Base-by-base conservation (phyloP, 139 green algal genomes). In the Penium margaritaceum region DNA sequence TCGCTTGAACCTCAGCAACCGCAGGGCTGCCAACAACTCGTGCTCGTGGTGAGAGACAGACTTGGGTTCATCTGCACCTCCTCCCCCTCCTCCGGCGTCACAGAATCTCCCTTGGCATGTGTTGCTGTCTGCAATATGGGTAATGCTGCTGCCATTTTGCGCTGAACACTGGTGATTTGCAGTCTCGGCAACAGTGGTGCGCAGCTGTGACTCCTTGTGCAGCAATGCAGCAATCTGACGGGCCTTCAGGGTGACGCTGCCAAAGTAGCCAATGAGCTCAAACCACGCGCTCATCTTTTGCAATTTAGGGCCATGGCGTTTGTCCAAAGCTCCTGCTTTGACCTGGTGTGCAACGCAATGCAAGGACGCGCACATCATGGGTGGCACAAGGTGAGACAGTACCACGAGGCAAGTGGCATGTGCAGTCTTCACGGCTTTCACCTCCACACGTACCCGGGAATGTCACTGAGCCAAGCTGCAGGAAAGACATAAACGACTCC, bases 251-350 rank as follows among this genome's bases (percentile, higher is more conserved):
- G 75, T 76, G 30, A 94, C 84, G 84, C 74, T 89, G 64, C 78
- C 90, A 2, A 74, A 43, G 43, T 95, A 95, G 5, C 90, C 87
- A 0, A 91, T 2, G 7, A 90, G 47, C 83, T 95, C 90, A 0
- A 84, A 84, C 58, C 77, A 86, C 1, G 87, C 87, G 57, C 80
- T 89, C 9, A 86, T 70, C 21, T 70, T 67, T 6, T 51, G 67
- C 2, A 95, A 46, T 19, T 73, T 60, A 29, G 67, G 64, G 53
- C 85, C 83, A 12, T 82, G 77, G 3, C 72, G 64, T 51, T 88
- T 89, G 62, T 60, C 57, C 2, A 95, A 41, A 19, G 91, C 75
- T 1, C 90, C 89, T 9, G 89, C 76, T 80, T 95, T 93, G 35
- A 92, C 85, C 32, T 74, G 66, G 19, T 21, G 30, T 27, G 51